Evolutionary conservation across 352 stramenopile genomes (phyloP), one percentile per base, ranked within the genome.

Genomic region (Globisporangium polare): DNA sequence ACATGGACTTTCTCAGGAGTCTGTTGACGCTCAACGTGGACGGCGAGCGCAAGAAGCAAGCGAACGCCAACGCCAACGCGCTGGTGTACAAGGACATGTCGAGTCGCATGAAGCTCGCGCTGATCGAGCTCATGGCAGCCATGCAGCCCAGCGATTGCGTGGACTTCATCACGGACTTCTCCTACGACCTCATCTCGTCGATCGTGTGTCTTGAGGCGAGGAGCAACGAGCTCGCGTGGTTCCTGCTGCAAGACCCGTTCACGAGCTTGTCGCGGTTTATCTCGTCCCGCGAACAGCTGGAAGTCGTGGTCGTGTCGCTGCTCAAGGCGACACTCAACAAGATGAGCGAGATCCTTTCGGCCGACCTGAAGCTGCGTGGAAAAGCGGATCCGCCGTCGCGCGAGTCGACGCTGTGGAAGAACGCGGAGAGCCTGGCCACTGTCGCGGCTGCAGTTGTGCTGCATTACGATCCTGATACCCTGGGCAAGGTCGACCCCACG

Each of bases 171-270:
- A 90, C 83, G 8, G 58, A 79, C 8, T 80, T 77, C 53, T 85
- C 74, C 17, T 90, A 91, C 65, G 85, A 92, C 39, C 67, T 94
- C 42, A 88, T 92, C n/a, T 89, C 83, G 1, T 87, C 78, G n/a
- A 87, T 94, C 46, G 78, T 92, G 56, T 89, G 78, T 39, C 58
- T 91, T 6, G 85, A 94, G 71, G 78, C 85, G 35, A 89, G 90
- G 60, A 83, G 78, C 37, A 94, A 94, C 60, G 85, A 94, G 47
- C 77, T 88, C 58, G 80, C 85, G 45, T 91, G 83, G 82, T 88
- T 90, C 49, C 68, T 92, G 20, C 66, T 94, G 17, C 80, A 92
- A 63, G 83, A 92, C 37, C 83, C 83, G 13, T 91, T 94, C 57
- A 89, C 79, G 7, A 83, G 73, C 41, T 59, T 91, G 8, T 86